Evolutionary conservation across 192 early-diverging fungal species (phyloP), one percentile per base, ranked within the genome.

Genomic region (Rhizophagus prolifer): DNA sequence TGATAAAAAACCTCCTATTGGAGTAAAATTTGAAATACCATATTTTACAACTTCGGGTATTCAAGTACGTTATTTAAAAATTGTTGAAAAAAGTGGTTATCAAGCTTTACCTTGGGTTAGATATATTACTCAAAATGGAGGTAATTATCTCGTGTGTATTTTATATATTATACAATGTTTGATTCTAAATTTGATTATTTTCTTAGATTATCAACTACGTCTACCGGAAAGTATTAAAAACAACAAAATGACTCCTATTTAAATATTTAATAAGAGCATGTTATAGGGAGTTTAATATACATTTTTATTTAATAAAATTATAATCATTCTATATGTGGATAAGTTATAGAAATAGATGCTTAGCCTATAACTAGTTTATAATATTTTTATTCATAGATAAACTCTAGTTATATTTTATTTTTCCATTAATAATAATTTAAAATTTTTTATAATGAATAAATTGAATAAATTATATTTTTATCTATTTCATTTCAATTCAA

Each of bases 11-110:
- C 93, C 93, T 46, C 94, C 94, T 1, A 95, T 95, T 74, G 89
- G 88, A 16, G 90, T 95, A 75, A 92, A 92, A 82, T 95, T 94
- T 78, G 94, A 95, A 76, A 95, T 95, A 47, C 94, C 94, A 28
- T 95, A 95, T 81, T 95, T 95, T 75, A 95, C 94, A 46, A 90
- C 90, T 5, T 95, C 94, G 8, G 94, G 94, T 62, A 95, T 95
- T 75, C 94, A 95, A 84, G 94, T 95, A 7, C 86, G 94, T 61
- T 95, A 95, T 76, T 87, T 95, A 34, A 95, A 95, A 86, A 94
- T 95, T 79, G 93, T 94, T 65, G 94, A 95, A 80, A 94, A 94
- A 78, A 92, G 90, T 25, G 94, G 94, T 75, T 95, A 95, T 79
- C 91, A 93, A 78, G 94, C 94, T 9, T 82, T 94, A 50, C 94